Evolutionary conservation across 2,329 filamentous ascomycete species (phyloP), one percentile per base, ranked within the genome.

Genomic region (Akanthomyces uredinophilus): DNA sequence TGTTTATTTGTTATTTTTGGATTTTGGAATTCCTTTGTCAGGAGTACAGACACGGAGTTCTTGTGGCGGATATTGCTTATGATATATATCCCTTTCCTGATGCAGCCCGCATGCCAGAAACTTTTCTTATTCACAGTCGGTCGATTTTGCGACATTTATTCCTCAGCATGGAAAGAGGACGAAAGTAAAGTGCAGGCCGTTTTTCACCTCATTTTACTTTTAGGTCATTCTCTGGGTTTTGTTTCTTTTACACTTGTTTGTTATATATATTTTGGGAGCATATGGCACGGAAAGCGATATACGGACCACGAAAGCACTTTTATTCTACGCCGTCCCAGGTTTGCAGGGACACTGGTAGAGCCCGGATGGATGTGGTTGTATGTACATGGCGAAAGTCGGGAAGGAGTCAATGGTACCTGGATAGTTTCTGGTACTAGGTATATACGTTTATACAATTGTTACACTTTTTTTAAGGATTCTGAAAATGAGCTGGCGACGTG

Each of bases 1-100:
- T 69, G 64, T 64, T 66, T 67, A 70, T 24, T 63, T 58, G n/a
- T 56, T 29, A 27, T 52, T 27, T n/a, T 61, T 43, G 18, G 16
- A n/a, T 27, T 59, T 35, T 55, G 11, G 29, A 22, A 20, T 39
- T 24, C 35, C 11, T 44, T 46, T 35, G 32, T 60, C 13, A 39
- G 20, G 44, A 43, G 22, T 32, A 14, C 11, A 41, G 35, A 41
- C 24, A 29, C 20, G 55, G 44, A 58, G 55, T 47, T 58, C 46
- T 57, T 47, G 41, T 44, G 6, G 27, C 8, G 53, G 53, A 46
- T 56, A 56, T 56, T 56, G 41, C 11, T 29, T 29, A 46, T 46
- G 41, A 46, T 46, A 35, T 56, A 46, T 46, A 35, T 56, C 41
- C 41, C 14, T 22, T 35, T 56, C 43, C 27, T 22, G 41, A 46